These are phyloP conservation scores for Collariella sp. DNA, from an alignment of 495 filamentous ascomycete genomes.

Conservation along the genomic window DNA sequence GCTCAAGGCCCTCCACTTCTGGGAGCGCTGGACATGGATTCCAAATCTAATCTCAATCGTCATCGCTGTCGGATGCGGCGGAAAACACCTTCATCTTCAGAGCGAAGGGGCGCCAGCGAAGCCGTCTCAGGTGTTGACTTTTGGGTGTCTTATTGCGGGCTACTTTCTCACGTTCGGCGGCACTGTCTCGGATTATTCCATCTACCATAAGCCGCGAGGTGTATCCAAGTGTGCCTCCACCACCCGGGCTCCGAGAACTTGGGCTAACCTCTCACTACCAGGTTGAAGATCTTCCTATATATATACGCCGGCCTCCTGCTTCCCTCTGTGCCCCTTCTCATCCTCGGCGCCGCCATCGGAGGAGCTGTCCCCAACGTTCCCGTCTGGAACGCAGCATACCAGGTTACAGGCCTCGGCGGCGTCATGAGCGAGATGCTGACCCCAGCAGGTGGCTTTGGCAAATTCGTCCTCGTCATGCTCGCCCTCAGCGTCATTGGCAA, in stretches of 20 bases:
- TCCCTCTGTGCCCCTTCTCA: slow-evolving; percentile 41
- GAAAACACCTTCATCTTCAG: slow-evolving; percentile 34
- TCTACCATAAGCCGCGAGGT: slow-evolving; percentile 33
- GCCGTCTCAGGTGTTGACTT: slow-evolving; percentile 23
- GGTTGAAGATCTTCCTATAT: slow-evolving; percentile 31
- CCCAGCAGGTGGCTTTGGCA: slow-evolving; percentile 43
- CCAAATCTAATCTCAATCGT: slow-evolving; percentile 43
- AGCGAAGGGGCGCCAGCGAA: slow-evolving; percentile 19
- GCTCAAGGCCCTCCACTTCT: slow-evolving; percentile 45
- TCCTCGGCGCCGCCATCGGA: slow-evolving; percentile 46
- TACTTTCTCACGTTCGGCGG: slow-evolving; percentile 40
- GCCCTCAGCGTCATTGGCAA: slow-evolving; percentile 44
- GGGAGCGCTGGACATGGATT: slow-evolving; percentile 50
- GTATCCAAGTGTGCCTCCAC: slow-evolving; percentile 24
- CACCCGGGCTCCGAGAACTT: neutral
- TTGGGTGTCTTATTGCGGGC: slow-evolving; percentile 32
- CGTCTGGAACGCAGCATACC: slow-evolving; percentile 36
- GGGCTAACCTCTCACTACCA: slow-evolving; percentile 2
- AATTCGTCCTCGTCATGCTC: slow-evolving; percentile 43
- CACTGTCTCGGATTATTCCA: slow-evolving; percentile 34
- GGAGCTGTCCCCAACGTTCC: slow-evolving; percentile 32
- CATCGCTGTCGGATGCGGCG: slow-evolving; percentile 43
- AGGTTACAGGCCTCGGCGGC: slow-evolving; percentile 38
- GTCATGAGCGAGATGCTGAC: slow-evolving; percentile 43
- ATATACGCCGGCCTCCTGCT: slow-evolving; percentile 39